Conservation (phyloP, 306 rosid genomes). For the Malus sylvestris region DNA sequence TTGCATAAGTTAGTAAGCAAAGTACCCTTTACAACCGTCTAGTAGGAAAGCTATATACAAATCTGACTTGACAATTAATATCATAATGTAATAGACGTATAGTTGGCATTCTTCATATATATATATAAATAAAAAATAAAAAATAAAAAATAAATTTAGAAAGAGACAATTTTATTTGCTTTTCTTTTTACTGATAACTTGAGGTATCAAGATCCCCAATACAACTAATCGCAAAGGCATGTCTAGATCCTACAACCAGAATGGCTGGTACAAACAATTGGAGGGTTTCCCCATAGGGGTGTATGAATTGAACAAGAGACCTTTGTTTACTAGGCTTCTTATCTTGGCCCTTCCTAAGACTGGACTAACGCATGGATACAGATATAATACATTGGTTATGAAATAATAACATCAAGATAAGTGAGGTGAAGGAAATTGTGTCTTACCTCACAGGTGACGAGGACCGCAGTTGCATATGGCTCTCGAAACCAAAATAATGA, state of each 20-base stretch:
- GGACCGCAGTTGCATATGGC: slow-evolving; percentile 84
- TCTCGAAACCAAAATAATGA: slow-evolving; percentile 88
- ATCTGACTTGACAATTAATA: no score
- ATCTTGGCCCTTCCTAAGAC: not conserved
- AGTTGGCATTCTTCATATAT: not conserved
- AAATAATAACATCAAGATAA: slow-evolving; percentile 3
- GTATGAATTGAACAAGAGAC: not conserved
- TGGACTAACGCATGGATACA: not conserved
- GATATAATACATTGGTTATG: not conserved
- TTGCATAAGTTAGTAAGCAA: no score
- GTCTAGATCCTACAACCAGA: not conserved
- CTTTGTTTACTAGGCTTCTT: not conserved
- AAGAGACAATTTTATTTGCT: not conserved
- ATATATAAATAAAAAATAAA: no score
- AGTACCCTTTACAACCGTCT: no score
- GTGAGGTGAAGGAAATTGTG: slow-evolving; percentile 4
- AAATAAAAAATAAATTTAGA: no score
- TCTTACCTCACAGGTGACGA: slow-evolving; percentile 91
- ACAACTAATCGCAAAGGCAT: not conserved
- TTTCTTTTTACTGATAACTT: not conserved
- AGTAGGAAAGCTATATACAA: no score
- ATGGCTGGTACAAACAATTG: not conserved
- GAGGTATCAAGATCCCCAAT: not conserved
- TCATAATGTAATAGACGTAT: not conserved
- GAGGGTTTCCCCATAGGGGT: not conserved